These are phyloP conservation scores for Centrapalus pauciflorus DNA, from an alignment of 129 eudicot species.

Conservation along the genomic window DNA sequence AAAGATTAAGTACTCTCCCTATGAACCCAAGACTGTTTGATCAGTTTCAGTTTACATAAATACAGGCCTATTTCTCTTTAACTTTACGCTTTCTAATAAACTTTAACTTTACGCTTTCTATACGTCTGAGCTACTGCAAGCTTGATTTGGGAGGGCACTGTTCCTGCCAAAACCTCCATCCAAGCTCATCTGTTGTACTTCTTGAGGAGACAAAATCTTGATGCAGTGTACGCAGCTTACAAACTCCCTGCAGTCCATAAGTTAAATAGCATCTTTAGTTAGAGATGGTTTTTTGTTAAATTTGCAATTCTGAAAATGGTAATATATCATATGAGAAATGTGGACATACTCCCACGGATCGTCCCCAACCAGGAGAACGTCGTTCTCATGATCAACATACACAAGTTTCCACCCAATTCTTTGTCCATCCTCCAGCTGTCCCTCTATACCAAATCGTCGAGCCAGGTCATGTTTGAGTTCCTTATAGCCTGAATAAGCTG, in stretches of 20 bases:
- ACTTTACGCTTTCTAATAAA: no score
- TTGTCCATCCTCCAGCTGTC: conserved; percentile 83
- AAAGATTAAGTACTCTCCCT: no score
- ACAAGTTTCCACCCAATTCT: conserved; percentile 94
- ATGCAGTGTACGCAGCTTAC: conserved; percentile 63
- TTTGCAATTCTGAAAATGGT: no score
- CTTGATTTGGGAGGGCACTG: conserved; percentile 45
- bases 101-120: no score
- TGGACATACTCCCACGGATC: conserved; percentile 98
- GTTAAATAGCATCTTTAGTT: no score
- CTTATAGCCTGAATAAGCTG: conserved; percentile 86
- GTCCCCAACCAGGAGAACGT: conserved; percentile 90
- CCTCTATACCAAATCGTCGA: conserved; percentile 90
- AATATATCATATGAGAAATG: no score
- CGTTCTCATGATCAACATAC: conserved; percentile 90
- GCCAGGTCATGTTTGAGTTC: conserved; percentile 92
- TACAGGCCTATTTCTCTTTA: no score
- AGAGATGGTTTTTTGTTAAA: no score
- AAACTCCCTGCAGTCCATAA: conserved; percentile 50
- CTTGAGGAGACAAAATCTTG: conserved; percentile 78
- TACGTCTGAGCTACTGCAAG: no score
- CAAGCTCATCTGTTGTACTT: conserved; percentile 79
- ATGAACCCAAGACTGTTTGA: no score
- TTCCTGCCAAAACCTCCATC: conserved; percentile 56
- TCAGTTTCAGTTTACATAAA: no score